phyloP scores from a whole-genome alignment of 495 filamentous ascomycete species.

The Stereocaulon alpinum region DNA sequence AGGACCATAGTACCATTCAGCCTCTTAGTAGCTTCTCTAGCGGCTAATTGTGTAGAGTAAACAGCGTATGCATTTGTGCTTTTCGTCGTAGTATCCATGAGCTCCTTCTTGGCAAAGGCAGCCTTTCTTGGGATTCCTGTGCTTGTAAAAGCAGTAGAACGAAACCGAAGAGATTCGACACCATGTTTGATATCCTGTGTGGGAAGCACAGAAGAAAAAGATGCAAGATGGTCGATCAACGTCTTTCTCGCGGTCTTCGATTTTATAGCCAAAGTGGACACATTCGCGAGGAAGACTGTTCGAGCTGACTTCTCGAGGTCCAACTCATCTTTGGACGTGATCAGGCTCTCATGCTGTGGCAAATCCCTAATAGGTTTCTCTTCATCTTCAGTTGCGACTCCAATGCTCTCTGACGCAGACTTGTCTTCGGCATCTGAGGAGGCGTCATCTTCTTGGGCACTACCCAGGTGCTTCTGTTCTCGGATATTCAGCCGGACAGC shows the following conservation, averaged over 20 bases:
- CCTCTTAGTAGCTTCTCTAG: slow-evolving; percentile 60
- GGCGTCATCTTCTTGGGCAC: slow-evolving; percentile 23
- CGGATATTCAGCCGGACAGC: slow-evolving; percentile 7
- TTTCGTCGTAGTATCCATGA: slow-evolving; percentile 80
- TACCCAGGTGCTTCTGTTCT: slow-evolving; percentile 15
- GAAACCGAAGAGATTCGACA: slow-evolving; percentile 83
- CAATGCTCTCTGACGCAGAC: not conserved
- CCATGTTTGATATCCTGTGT: slow-evolving; percentile 46
- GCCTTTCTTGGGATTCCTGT: slow-evolving; percentile 79
- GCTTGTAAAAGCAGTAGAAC: slow-evolving; percentile 70
- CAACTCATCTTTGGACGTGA: slow-evolving; percentile 29
- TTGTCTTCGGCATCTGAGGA: slow-evolving; percentile 5
- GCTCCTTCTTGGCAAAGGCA: slow-evolving; percentile 68
- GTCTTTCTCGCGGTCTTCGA: slow-evolving; percentile 70
- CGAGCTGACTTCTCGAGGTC: slow-evolving; percentile 80
- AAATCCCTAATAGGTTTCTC: slow-evolving; percentile 17
- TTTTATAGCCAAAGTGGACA: slow-evolving; percentile 69
- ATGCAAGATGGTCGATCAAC: slow-evolving; percentile 54
- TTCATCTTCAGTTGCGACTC: slow-evolving; percentile 16
- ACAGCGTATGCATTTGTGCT: slow-evolving; percentile 93
- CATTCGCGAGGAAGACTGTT: slow-evolving; percentile 89
- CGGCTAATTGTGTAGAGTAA: slow-evolving; percentile 60
- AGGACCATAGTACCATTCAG: slow-evolving; percentile 80
- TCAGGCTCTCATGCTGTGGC: slow-evolving; percentile 50
- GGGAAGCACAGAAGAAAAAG: slow-evolving; percentile 42